Evolutionary conservation across 768 basidiomycete genomes (phyloP), one percentile per base, ranked within the genome.

Genomic region (Suillus americanus): DNA sequence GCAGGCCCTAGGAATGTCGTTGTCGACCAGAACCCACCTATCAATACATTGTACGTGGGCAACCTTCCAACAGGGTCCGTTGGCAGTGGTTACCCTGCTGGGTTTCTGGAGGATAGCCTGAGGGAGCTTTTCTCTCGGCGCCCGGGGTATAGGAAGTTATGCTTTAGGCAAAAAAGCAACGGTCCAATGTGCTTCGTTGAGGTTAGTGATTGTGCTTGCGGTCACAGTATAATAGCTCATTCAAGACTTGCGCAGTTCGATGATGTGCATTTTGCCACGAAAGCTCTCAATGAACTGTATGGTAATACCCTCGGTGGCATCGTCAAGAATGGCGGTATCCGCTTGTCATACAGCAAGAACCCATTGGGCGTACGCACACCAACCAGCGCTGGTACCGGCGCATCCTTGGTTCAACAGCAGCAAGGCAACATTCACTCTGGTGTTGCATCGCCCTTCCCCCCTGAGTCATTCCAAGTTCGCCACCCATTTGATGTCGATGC

Each of bases 141-240:
- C 50, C 84, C 86, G 4, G 97, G 97, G 3, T 99, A 89, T 78
- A 90, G 94, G 64, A 92, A 96, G 70, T 84, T 99, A 67, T 95
- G 90, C 72, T 99, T 95, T 81, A 84, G 96, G 61, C 95, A 97
- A 72, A 99, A 99, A 81, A 93, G 87, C 74, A 96, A 96, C 70
- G 96, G 97, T 0, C 97, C 97, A 9, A 99, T 99, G 96, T 99
- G 97, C 77, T 99, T 99, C 75, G 95, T 99, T 53, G 97, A 99
- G 88, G 94, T 95, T 71, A 30, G 75, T 68, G 71, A 67, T 33
- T 55, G 60, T 7, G 55, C 7, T 62, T 43, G 53, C 40, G 46
- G 5, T 51, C 35, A 33, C 33, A n/a, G 12, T 18, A n/a, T 30
- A 35, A 28, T n/a, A 13, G 0, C 48, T 43, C 5, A 25, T 23